Conservation (phyloP, 2,329 filamentous ascomycete species). For the Pseudogymnoascus sp. region DNA sequence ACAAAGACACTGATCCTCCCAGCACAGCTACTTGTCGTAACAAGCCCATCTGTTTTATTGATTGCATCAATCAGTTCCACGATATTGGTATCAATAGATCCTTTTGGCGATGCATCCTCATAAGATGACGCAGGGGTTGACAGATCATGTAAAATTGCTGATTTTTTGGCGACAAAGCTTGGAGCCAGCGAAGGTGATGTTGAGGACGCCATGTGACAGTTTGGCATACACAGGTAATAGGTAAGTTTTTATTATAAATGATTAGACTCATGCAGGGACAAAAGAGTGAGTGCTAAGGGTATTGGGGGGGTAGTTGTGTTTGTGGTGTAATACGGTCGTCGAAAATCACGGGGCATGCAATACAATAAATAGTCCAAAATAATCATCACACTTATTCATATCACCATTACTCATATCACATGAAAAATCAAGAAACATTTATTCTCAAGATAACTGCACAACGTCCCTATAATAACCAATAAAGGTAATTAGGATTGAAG, state of each 20-base stretch:
- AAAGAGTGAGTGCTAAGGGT: background rate
- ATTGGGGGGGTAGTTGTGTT: background rate
- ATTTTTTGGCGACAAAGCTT: conserved; percentile 57
- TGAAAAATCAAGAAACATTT: background rate
- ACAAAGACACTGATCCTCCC: conserved; percentile 82
- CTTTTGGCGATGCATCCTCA: conserved; percentile 81
- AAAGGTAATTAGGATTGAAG: background rate
- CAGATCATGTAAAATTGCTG: conserved; percentile 64
- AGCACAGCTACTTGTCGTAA: conserved; percentile 90
- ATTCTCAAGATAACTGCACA: background rate
- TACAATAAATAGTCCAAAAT: background rate
- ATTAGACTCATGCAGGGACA: background rate
- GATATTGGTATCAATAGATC: conserved; percentile 73
- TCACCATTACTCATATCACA: background rate
- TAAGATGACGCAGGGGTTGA: conserved; percentile 63
- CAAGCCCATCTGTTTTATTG: conserved; percentile 66
- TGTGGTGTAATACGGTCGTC: background rate
- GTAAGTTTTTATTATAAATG: background rate
- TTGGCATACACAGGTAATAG: background rate
- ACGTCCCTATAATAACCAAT: background rate
- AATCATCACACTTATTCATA: background rate
- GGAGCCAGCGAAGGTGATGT: background rate
- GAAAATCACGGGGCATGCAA: background rate
- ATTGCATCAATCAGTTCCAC: conserved; percentile 70
- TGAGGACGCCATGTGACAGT: background rate